Evolutionary conservation across 306 rosid species (phyloP).

Genomic region (Cucumis sativus): Cucumber_9930_V3 NC_026659.2:22032001-22032500

Average conservation of each 20-base stretch:
- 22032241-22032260: constrained; percentile 11
- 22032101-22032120: background rate
- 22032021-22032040: background rate
- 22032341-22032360: constrained; percentile 41
- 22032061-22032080: background rate
- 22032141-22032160: background rate
- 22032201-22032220: background rate
- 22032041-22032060: background rate
- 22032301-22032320: constrained; percentile 53
- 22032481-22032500: constrained; percentile 42
- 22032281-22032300: constrained; percentile 56
- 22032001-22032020: background rate
- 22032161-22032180: background rate
- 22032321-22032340: constrained; percentile 33
- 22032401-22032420: constrained; percentile 45
- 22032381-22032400: constrained; percentile 45
- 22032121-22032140: background rate
- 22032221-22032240: background rate
- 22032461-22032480: constrained; percentile 54
- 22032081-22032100: background rate
- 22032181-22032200: background rate
- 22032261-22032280: constrained; percentile 63
- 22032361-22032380: constrained; percentile 54
- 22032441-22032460: constrained; percentile 32
- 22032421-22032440: constrained; percentile 29